These are phyloP conservation scores for Candida freyschussii DNA, from an alignment of 1,139 yeast genomes.

Conservation along the genomic window DNA sequence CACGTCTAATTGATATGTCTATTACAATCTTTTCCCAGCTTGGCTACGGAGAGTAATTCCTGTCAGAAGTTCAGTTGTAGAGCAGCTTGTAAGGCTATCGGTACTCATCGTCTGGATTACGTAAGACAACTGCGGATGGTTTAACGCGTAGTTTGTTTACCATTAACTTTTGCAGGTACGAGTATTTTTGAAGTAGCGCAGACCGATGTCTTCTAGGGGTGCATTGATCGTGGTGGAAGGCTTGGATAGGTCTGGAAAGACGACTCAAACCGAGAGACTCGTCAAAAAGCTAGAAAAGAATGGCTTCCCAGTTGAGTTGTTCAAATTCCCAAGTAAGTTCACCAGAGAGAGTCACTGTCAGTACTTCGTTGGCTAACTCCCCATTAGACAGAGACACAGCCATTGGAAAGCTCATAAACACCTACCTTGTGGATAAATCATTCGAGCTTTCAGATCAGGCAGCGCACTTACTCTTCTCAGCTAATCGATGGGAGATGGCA, in stretches of 20 bases:
- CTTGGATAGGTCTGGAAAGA: conserved; percentile 89
- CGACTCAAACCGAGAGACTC: conserved; percentile 70
- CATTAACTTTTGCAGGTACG: too few species aligned
- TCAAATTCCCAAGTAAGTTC: conserved; percentile 62
- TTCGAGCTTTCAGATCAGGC: conserved; percentile 63
- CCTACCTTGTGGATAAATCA: conserved; percentile 53
- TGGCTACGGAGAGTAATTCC: conserved; percentile 23
- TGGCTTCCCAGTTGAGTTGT: conserved; percentile 37
- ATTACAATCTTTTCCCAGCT: conserved; percentile 24
- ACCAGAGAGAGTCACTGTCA: too few species aligned
- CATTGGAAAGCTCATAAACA: conserved; percentile 74
- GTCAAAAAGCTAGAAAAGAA: conserved; percentile 33
- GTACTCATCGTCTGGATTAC: too few species aligned
- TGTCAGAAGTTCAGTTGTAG: background rate
- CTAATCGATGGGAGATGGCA: conserved; percentile 88
- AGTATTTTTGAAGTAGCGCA: too few species aligned
- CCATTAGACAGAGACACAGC: conserved; percentile 62
- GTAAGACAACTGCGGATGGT: too few species aligned
- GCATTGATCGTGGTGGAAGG: conserved; percentile 83
- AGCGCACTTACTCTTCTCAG: conserved; percentile 83
- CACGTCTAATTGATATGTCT: conserved; percentile 16
- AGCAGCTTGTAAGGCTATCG: too few species aligned
- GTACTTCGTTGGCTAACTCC: too few species aligned
- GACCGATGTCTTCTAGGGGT: conserved; percentile 44
- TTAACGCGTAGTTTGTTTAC: too few species aligned